These are phyloP conservation scores for Solanum commersonii DNA, from an alignment of 257 asterid genomes.

Conservation along the genomic window DNA sequence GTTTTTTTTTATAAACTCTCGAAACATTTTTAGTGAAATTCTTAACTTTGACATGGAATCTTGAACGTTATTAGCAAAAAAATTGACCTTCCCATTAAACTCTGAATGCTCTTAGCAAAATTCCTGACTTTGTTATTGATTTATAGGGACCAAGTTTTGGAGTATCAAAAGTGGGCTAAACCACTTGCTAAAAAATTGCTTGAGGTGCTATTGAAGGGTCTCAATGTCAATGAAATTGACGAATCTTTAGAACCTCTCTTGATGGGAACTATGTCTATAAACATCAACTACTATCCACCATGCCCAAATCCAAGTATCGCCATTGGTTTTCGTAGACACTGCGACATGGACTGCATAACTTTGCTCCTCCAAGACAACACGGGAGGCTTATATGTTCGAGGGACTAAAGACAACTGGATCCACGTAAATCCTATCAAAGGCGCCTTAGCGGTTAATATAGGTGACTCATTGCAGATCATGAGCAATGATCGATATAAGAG, in stretches of 20 bases:
- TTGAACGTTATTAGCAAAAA: neutral
- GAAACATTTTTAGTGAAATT: neutral
- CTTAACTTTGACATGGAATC: neutral
- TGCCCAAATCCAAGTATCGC: neutral
- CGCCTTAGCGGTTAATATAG: constrained; percentile 39
- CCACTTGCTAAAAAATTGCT: constrained; percentile 32
- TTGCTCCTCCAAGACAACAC: constrained; percentile 47
- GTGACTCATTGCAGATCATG: constrained; percentile 37
- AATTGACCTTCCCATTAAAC: neutral
- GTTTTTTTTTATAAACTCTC: neutral
- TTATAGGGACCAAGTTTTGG: constrained; percentile 31
- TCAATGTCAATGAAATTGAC: too few relatives aligned
- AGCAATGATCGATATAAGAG: constrained; percentile 42
- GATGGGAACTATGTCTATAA: too few relatives aligned
- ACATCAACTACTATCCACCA: too few relatives aligned
- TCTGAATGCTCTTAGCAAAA: neutral
- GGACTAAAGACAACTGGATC: constrained; percentile 22
- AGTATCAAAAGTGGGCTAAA: constrained; percentile 23
- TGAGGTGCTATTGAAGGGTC: constrained; percentile 23
- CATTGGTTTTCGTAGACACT: constrained; percentile 37
- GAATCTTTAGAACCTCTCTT: too few relatives aligned
- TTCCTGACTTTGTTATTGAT: neutral
- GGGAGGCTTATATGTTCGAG: constrained; percentile 44
- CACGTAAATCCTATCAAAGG: constrained; percentile 38
- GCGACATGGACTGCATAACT: constrained; percentile 34